phyloP scores from a whole-genome alignment of 306 rosid genomes.

The Quercus berberidifolia region DNA sequence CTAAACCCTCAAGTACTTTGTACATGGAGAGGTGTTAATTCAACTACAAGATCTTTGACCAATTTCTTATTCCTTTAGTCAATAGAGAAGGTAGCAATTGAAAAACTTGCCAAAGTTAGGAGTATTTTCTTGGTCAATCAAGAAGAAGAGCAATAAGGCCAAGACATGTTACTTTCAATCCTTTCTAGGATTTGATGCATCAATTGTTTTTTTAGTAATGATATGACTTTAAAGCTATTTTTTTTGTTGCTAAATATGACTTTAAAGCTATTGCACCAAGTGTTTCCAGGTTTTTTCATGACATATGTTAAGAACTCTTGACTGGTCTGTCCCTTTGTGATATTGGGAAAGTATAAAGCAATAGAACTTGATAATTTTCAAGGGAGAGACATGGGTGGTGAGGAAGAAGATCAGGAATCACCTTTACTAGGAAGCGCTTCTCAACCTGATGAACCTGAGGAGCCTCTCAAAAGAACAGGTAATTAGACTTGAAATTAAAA shows the following conservation, averaged over 20 bases:
- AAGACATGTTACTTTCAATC: not conserved
- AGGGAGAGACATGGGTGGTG: constrained; percentile 13
- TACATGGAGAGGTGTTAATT: too few relatives aligned
- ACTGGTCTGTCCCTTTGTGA: too few relatives aligned
- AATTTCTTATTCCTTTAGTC: not conserved
- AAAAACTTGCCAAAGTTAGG: not conserved
- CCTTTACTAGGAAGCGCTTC: constrained; percentile 16
- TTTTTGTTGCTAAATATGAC: not conserved
- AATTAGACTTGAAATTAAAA: not conserved
- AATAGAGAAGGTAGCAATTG: not conserved
- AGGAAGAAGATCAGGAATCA: constrained; percentile 9
- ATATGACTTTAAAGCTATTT: not conserved
- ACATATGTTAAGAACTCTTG: too few relatives aligned
- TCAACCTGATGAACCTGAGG: not conserved
- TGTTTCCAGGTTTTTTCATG: not conserved
- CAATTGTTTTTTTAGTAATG: not conserved
- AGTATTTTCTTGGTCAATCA: not conserved
- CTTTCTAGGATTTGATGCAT: not conserved
- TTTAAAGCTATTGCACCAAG: not conserved
- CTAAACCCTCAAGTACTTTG: too few relatives aligned
- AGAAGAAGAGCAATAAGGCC: not conserved
- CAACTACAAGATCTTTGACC: too few relatives aligned
- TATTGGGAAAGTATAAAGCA: not conserved
- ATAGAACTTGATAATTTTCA: not conserved
- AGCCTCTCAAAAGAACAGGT: constrained; percentile 27